Percentiles rank a stretch among this genome's conserved stretches.
Evolutionary conservation across 1,284 basidiomycete species (phyloP).

Genomic region (Xerocomus minutiporus): DNA sequence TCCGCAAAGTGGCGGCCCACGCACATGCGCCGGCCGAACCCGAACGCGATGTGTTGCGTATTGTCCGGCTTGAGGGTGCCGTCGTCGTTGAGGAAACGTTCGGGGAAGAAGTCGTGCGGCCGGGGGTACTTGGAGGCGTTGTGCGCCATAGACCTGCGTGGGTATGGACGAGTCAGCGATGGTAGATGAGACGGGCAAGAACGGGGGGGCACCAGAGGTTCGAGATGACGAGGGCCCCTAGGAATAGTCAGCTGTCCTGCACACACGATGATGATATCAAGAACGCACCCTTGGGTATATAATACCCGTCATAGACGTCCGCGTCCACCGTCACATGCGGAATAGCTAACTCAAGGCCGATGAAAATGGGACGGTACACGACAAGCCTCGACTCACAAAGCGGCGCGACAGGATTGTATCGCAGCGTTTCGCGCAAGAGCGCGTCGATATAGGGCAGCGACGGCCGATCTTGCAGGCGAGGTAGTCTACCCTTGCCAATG

Average conservation of each 20-base stretch:
- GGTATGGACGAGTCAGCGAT: background rate
- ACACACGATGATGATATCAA: background rate
- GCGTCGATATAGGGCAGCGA: slow-evolving; percentile 11
- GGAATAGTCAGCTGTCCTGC: background rate
- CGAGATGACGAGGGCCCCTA: background rate
- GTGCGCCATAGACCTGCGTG: slow-evolving; percentile 20
- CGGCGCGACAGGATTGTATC: slow-evolving; percentile 10
- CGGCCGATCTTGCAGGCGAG: slow-evolving; percentile 11
- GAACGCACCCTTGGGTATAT: slow-evolving; percentile 16
- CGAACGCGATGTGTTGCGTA: slow-evolving; percentile 14
- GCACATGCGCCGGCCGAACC: slow-evolving; percentile 21
- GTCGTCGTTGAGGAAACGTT: slow-evolving; percentile 18
- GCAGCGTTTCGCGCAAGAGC: slow-evolving; percentile 14
- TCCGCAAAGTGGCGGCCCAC: slow-evolving; percentile 19
- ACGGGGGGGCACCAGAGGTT: background rate
- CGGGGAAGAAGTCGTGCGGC: slow-evolving; percentile 13
- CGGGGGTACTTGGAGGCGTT: slow-evolving; percentile 14
- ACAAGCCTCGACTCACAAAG: slow-evolving; percentile 7
- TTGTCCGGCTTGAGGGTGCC: slow-evolving; percentile 18
- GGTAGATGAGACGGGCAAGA: background rate
- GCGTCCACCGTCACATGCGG: slow-evolving; percentile 12
- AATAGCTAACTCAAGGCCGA: slow-evolving; percentile 1
- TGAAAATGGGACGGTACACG: background rate
- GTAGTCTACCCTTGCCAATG: slow-evolving; percentile 10
- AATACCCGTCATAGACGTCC: slow-evolving; percentile 14